These are phyloP conservation scores for Salvia sclarea DNA, from an alignment of 305 asterid genomes.

Conservation along the genomic window DNA sequence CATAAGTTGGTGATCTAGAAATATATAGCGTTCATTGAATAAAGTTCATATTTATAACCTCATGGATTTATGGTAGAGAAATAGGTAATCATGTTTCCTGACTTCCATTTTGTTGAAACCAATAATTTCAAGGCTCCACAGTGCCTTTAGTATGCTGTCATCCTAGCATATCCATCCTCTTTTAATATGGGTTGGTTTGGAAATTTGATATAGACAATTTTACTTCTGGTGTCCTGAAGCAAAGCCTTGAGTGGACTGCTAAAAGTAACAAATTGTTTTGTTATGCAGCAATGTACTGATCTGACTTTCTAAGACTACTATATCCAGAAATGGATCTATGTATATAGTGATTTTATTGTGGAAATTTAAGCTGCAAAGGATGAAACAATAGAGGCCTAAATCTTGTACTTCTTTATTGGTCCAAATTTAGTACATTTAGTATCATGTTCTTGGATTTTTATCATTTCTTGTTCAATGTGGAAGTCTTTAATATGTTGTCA, in stretches of 20 bases:
- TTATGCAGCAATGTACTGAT: not conserved
- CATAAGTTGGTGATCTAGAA: no score
- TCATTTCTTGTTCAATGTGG: constrained; percentile 15
- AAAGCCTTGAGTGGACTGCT: constrained; percentile 8
- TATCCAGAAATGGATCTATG: not conserved
- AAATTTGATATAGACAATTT: constrained; percentile 8
- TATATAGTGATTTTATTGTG: not conserved
- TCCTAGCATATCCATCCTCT: not conserved
- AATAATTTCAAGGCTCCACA: not conserved
- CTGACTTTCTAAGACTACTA: not conserved
- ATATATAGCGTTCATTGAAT: no score
- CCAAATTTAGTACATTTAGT: not conserved
- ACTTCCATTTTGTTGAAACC: not conserved
- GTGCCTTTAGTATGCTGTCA: not conserved
- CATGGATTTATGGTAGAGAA: not conserved
- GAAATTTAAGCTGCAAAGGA: constrained; percentile 18
- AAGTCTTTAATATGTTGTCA: constrained; percentile 14
- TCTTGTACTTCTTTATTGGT: constrained; percentile 27
- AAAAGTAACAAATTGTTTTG: not conserved
- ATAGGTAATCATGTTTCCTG: not conserved
- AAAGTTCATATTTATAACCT: not conserved
- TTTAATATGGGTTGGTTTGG: not conserved
- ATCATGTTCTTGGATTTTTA: constrained; percentile 17
- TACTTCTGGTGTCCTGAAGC: constrained; percentile 20
- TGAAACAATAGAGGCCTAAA: constrained; percentile 11